Percentiles rank a stretch among this genome's conserved stretches.
phyloP scores from a whole-genome alignment of 2,329 filamentous ascomycete species.

The Rutstroemia sp. region DNA sequence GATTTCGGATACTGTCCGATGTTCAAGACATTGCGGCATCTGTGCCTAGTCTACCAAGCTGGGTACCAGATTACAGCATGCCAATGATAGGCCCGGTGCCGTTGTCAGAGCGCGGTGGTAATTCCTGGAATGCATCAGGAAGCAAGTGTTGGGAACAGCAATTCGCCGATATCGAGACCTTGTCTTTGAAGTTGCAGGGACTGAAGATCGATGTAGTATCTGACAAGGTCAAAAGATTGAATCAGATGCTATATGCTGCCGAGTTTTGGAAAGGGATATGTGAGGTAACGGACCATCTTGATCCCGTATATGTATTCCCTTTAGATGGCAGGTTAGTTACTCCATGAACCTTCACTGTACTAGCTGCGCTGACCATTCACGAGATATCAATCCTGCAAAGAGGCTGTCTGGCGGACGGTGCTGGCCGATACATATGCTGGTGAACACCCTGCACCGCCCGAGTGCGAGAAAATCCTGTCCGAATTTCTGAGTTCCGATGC shows the following conservation, averaged over 20 bases:
- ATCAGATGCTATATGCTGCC: background rate
- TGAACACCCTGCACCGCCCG: background rate
- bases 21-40: conserved; percentile 1
- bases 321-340: background rate
- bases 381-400: conserved; percentile 4
- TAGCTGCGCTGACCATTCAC: background rate
- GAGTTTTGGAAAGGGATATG: background rate
- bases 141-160: background rate
- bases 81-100: background rate
- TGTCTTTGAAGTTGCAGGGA: background rate
- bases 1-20: background rate
- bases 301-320: background rate
- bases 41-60: background rate
- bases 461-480: background rate
- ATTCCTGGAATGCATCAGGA: background rate
- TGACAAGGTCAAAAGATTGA: background rate
- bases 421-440: background rate
- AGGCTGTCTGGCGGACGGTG: conserved; percentile 3
- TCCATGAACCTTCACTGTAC: background rate
- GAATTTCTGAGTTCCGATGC: background rate
- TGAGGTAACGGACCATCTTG: background rate
- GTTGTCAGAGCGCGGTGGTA: conserved; percentile 1
- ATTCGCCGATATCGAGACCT: background rate
- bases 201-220: background rate
- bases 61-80: conserved; percentile 5